Percentiles rank a stretch among this genome's conserved stretches.
These are phyloP conservation scores for Puccinia coronata DNA, from an alignment of 1,284 basidiomycete species.

Conservation along the genomic window DNA sequence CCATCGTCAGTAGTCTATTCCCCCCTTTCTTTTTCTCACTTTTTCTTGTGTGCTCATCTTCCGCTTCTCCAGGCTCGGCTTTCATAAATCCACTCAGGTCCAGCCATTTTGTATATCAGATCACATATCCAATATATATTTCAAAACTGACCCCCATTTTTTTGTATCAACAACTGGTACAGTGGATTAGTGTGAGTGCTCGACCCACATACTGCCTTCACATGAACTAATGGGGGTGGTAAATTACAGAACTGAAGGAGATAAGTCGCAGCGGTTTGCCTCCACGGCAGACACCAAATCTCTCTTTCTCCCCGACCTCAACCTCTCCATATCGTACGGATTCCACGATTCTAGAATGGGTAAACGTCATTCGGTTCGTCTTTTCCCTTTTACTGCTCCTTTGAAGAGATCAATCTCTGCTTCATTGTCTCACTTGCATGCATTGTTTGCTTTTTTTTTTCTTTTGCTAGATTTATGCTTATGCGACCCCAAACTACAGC, in stretches of 20 bases:
- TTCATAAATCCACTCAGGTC: constrained; percentile 39
- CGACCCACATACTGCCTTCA: not conserved
- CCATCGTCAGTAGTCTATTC: constrained; percentile 20
- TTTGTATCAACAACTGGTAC: not conserved
- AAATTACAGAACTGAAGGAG: constrained; percentile 2
- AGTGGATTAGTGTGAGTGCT: constrained; percentile 46
- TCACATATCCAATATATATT: not conserved
- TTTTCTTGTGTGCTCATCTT: not conserved
- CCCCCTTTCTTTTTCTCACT: not conserved
- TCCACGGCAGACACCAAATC: constrained; percentile 41
- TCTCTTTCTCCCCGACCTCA: constrained; percentile 16
- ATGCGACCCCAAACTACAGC: constrained; percentile 32
- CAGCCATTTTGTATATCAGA: not conserved
- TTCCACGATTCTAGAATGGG: constrained; percentile 47
- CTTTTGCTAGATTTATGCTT: constrained; percentile 35
- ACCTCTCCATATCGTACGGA: constrained; percentile 27
- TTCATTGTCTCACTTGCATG: no score
- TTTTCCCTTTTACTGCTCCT: no score
- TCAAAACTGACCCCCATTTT: not conserved
- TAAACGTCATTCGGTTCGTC: constrained; percentile 29
- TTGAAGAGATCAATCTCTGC: no score
- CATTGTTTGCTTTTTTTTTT: no score
- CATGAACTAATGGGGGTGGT: not conserved
- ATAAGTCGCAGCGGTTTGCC: constrained; percentile 20
- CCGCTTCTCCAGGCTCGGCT: constrained; percentile 8